Base-by-base conservation (phyloP, 192 early-diverging fungal genomes). In the Coemansia sp. region DNA sequence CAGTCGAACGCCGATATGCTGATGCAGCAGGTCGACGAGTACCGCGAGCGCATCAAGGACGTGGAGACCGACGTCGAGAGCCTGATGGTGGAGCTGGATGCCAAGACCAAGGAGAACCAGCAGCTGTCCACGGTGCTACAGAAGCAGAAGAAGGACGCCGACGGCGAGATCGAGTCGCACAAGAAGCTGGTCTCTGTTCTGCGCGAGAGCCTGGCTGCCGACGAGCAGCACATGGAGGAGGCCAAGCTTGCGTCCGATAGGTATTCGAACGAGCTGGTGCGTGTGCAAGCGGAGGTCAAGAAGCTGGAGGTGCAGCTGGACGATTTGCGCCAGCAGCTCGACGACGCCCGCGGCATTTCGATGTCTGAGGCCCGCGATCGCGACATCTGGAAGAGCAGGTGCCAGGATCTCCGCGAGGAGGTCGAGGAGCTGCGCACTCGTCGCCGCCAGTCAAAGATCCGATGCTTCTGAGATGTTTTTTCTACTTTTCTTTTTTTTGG, bases 351-450 rank as follows among this genome's bases (percentile, higher is more conserved):
- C 17, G 61, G 58, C 10, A 66, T 70, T 64, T 64, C 66, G 23
- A 68, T 57, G 36, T 55, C 36, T 59, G 79, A 82, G 65, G 68
- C 74, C 23, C 74, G 79, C 50, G 74, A 82, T 61, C 66, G 74
- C 33, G 79, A 82, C 25, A 62, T 82, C 45, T 70, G 74, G 67
- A 82, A 82, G 70, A 52, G 67, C 15, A 63, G 73, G 55, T 76
- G 67, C 63, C 79, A 66, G 33, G 79, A 82, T 33, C 29, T 82
- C 55, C 63, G 71, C 55, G 79, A 82, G 11, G 79, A 82, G 54
- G 53, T 82, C 14, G 66, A 62, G 17, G 74, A 71, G 40, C 64
- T 71, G 48, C 71, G 74, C 48, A 29, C 68, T 20, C 67, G 59
- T 20, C 76, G 70, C 35, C 79, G 67, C 42, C 70, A 62, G 63